Evolutionary conservation across 176 grass and related monocot genomes (phyloP), one percentile per base, ranked within the genome.

Genomic region (Echinochloa phyllopogon): DNA sequence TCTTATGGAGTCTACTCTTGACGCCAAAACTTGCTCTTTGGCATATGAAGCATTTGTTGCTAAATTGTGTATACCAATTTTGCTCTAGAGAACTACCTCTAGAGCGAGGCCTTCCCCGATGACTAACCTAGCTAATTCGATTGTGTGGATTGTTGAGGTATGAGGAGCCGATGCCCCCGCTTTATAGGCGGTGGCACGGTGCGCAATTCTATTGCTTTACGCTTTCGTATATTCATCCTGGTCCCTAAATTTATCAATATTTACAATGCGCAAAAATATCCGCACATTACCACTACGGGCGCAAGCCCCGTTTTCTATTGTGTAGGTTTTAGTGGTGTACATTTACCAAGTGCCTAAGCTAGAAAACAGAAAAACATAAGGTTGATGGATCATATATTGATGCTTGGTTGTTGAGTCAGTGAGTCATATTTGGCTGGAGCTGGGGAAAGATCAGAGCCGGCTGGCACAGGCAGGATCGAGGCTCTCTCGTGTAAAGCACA

Each of bases 241-340:
- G 3, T 20, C 57, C 40, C 57, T 78, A 5, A 0, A 27, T 62
- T 29, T 3, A 29, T 10, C 6, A 2, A 6, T 0, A 62, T 44
- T 29, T 16, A 63, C 24, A 12, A 47, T 0, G 11, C 9, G 0
- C 5, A 4, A 58, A 40, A 33, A 56, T 17, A 41, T 3, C 4
- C 0, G 2, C 6, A 3, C 10, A 1, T 2, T 18, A 18, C 9
- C 3, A 6, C 1, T 6, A 23, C 12, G 0, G n/a, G n/a, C 21
- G 5, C 24, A 8, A 13, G 21, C 0, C 0, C 2, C 4, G 7
- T 78, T 62, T 6, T 2, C 5, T 4, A 67, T 29, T 45, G 25
- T 41, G 39, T 25, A 50, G 36, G 21, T 2, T 39, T 41, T 10
- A 38, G 17, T 25, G 36, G 48, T 52, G 69, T 50, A 3, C 8